Conservation (phyloP, 2,329 filamentous ascomycete species). For the Emydomyces testavorans region DNA sequence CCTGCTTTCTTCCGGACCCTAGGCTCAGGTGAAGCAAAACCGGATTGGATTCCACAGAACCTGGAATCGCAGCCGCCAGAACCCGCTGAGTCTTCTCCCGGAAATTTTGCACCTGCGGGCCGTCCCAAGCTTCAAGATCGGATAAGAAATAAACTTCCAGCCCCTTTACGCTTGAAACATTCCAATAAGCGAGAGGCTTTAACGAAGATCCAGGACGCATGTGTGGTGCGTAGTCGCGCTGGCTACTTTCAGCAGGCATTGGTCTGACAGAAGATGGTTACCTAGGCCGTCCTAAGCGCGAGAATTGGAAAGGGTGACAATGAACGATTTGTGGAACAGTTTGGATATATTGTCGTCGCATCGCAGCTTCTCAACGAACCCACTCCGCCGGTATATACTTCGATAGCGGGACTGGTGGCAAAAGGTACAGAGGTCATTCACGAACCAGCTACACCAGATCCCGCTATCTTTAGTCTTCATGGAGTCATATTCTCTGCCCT, state of each 20-base stretch:
- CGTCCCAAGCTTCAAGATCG: conserved; percentile 39
- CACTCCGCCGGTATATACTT: conserved; percentile 32
- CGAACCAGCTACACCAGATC: conserved; percentile 24
- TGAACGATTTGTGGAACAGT: conserved; percentile 76
- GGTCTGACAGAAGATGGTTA: conserved; percentile 9
- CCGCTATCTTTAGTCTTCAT: conserved; percentile 45
- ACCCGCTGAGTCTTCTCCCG: conserved; percentile 17
- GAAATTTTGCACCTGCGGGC: conserved; percentile 40
- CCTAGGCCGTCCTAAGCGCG: conserved; percentile 51
- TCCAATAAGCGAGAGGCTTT: conserved; percentile 25
- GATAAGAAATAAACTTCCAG: conserved; percentile 40
- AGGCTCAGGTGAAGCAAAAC: conserved; percentile 33
- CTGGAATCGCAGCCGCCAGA: conserved; percentile 13
- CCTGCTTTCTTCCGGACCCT: not conserved
- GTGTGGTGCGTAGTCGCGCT: conserved; percentile 33
- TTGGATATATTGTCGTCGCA: conserved; percentile 84
- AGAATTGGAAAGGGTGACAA: conserved; percentile 62
- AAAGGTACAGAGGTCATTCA: conserved; percentile 22
- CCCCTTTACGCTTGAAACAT: conserved; percentile 33
- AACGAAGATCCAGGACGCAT: conserved; percentile 36
- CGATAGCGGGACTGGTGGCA: conserved; percentile 27
- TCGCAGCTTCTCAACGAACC: conserved; percentile 71
- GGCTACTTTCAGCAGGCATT: not conserved
- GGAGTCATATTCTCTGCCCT: conserved; percentile 55
- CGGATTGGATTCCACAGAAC: conserved; percentile 30